Evolutionary conservation across 2,329 filamentous ascomycete genomes (phyloP).

Genomic region (Trichoderma pleuroti): DNA sequence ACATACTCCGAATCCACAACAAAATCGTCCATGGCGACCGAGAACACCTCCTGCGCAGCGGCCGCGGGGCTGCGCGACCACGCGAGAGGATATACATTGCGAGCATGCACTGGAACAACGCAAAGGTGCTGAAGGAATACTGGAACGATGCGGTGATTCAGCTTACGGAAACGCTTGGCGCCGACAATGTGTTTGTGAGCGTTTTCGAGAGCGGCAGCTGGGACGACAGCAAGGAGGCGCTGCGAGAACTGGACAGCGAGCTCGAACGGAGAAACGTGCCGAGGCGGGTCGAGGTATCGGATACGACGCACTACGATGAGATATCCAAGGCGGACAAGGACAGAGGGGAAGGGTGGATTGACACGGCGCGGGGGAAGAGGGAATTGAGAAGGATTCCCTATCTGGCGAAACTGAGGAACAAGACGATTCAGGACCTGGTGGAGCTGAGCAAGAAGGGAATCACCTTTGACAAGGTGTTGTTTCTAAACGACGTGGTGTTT

Average conservation of each 20-base stretch:
- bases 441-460: conserved; percentile 48
- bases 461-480: conserved; percentile 57
- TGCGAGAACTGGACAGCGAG: conserved; percentile 53
- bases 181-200: conserved; percentile 64
- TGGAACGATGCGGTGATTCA: conserved; percentile 61
- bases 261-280: conserved; percentile 51
- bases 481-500: conserved; percentile 63
- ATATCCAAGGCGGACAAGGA: conserved; percentile 41
- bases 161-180: conserved; percentile 54
- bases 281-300: conserved; percentile 55
- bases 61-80: conserved; percentile 24
- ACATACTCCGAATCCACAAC: conserved; percentile 38
- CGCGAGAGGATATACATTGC: conserved; percentile 60
- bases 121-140: conserved; percentile 53
- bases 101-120: conserved; percentile 67
- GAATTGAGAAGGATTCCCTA: conserved; percentile 67
- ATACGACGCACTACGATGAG: conserved; percentile 56
- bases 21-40: conserved; percentile 31
- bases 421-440: conserved; percentile 56
- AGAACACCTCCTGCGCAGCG: conserved; percentile 19
- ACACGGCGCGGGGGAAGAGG: conserved; percentile 49
- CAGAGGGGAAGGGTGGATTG: conserved; percentile 62
- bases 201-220: conserved; percentile 67
- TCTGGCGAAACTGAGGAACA: conserved; percentile 61
- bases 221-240: conserved; percentile 62